Conservation (phyloP, 257 asterid species). For the Solanum medicagineum region DNA sequence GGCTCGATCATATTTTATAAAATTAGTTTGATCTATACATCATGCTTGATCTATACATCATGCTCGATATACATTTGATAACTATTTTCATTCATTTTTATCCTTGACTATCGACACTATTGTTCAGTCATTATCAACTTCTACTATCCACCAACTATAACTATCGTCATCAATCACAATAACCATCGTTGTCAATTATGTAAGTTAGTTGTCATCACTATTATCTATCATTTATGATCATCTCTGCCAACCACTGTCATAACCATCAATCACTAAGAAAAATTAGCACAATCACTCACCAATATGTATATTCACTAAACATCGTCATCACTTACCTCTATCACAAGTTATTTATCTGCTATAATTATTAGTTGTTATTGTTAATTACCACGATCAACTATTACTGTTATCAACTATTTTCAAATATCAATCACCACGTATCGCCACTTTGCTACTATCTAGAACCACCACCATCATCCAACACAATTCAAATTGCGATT, state of each 20-base stretch:
- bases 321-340: background rate
- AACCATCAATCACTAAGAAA: background rate
- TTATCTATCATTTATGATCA: too few relatives aligned
- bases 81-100: too few relatives aligned
- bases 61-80: too few relatives aligned
- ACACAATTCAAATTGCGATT: background rate
- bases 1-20: background rate
- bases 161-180: too few relatives aligned
- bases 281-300: background rate
- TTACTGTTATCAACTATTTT: background rate
- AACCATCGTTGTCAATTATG: too few relatives aligned
- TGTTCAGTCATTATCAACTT: too few relatives aligned
- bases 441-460: background rate
- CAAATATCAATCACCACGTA: background rate
- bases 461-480: background rate
- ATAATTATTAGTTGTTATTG: background rate
- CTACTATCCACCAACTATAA: too few relatives aligned
- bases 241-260: too few relatives aligned
- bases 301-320: background rate
- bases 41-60: background rate
- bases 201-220: too few relatives aligned
- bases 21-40: background rate
- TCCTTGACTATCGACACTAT: too few relatives aligned
- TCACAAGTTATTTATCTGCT: accelerated
- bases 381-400: background rate